These are phyloP conservation scores for Solanum hybrid DNA, from an alignment of 305 asterid species.

Conservation along the genomic window DNA sequence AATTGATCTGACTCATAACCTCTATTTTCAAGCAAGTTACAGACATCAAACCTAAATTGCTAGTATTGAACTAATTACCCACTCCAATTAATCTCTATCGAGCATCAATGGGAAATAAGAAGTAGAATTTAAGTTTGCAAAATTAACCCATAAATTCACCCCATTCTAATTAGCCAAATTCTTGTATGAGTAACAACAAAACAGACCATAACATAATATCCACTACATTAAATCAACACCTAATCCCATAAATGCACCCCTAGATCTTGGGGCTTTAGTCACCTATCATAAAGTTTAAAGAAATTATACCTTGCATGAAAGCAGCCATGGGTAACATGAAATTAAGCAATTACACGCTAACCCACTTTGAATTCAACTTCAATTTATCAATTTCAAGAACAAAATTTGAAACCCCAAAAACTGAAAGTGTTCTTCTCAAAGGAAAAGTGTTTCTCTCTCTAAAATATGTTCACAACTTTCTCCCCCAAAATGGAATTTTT, in stretches of 20 bases:
- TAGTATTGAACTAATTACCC: background rate
- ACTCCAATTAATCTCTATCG: background rate
- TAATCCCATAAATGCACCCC: background rate
- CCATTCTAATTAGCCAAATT: background rate
- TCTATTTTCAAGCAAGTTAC: background rate
- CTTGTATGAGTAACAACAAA: too few relatives aligned
- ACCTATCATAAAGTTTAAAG: background rate
- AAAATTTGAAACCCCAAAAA: background rate
- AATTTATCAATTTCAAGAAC: background rate
- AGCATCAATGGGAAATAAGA: background rate
- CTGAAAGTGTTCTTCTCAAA: background rate
- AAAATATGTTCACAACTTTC: background rate
- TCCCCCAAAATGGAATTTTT: background rate
- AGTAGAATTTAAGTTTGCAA: background rate
- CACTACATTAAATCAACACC: background rate
- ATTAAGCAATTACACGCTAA: too few relatives aligned
- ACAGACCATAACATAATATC: too few relatives aligned
- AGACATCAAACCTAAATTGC: background rate
- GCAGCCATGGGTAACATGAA: background rate
- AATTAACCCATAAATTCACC: background rate
- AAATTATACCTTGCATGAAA: background rate
- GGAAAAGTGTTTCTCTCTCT: background rate
- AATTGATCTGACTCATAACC: background rate
- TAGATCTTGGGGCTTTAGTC: background rate
- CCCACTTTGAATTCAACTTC: background rate